A percentile compares a stretch with the other conserved stretches of the same genome.
These are phyloP conservation scores for Boletus hoseneyae DNA, from an alignment of 1,284 basidiomycete species.

Conservation along the genomic window DNA sequence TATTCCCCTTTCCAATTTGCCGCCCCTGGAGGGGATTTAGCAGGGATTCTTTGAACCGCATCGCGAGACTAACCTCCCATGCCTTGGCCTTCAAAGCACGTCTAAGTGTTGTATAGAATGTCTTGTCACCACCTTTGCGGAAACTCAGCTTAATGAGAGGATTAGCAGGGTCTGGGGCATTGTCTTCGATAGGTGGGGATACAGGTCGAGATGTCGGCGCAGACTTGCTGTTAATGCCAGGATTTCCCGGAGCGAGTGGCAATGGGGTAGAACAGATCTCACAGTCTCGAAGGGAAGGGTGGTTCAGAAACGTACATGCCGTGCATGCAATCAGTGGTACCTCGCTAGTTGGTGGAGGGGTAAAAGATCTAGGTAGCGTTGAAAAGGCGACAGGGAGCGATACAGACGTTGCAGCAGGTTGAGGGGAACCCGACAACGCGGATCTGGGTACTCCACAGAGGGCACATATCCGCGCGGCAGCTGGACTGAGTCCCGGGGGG, in stretches of 20 bases:
- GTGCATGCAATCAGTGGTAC: slow-evolving; percentile 57
- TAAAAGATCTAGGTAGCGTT: slow-evolving; percentile 14
- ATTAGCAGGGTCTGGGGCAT: slow-evolving; percentile 31
- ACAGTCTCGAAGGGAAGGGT: slow-evolving; percentile 70
- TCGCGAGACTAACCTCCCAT: slow-evolving; percentile 65
- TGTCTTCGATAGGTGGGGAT: slow-evolving; percentile 45
- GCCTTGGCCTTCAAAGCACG: slow-evolving; percentile 72
- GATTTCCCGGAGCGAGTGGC: slow-evolving; percentile 30
- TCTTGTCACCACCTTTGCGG: slow-evolving; percentile 84
- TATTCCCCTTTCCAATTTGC: slow-evolving; percentile 26
- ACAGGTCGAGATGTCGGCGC: slow-evolving; percentile 57
- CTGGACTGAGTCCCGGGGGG: slow-evolving; percentile 61
- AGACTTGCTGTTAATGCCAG: slow-evolving; percentile 43
- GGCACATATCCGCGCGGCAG: slow-evolving; percentile 62
- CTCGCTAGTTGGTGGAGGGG: slow-evolving; percentile 17
- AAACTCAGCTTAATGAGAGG: slow-evolving; percentile 78
- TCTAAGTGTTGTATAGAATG: slow-evolving; percentile 81
- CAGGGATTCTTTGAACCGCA: neutral
- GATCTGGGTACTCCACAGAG: slow-evolving; percentile 72
- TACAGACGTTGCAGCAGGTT: slow-evolving; percentile 32
- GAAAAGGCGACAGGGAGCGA: slow-evolving; percentile 28
- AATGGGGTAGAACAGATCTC: slow-evolving; percentile 86
- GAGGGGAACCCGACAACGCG: slow-evolving; percentile 33
- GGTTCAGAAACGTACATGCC: slow-evolving; percentile 92
- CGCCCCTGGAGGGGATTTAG: slow-evolving; percentile 22